Evolutionary conservation across 805 yeast genomes (phyloP).

Genomic region (Millerozyma miso): DNA sequence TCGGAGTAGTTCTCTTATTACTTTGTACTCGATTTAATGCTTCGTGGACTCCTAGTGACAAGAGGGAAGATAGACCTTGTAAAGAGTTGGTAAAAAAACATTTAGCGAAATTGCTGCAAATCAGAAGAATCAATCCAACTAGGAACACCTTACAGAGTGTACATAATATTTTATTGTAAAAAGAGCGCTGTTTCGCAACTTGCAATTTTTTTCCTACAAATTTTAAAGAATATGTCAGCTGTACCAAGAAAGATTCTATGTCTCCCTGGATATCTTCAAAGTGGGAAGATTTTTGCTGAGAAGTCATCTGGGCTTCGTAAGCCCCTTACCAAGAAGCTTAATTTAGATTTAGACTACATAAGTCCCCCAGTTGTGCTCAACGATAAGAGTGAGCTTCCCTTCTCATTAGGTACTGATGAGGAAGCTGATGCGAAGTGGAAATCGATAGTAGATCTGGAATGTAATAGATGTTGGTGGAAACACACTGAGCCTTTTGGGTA

Average conservation of each 20-base stretch:
- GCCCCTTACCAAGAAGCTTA: conserved; percentile 21
- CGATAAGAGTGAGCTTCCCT: conserved; percentile 24
- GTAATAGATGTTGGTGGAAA: conserved; percentile 38
- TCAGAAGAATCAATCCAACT: conserved; percentile 64
- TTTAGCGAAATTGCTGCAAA: conserved; percentile 45
- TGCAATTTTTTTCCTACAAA: not conserved
- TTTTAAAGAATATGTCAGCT: conserved; percentile 1
- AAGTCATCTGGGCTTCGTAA: conserved; percentile 30
- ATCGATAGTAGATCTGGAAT: conserved; percentile 19
- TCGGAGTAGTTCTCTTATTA: conserved; percentile 53
- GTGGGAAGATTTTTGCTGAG: conserved; percentile 28
- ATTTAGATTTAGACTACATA: conserved; percentile 27
- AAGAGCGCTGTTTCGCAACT: not conserved
- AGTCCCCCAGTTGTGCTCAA: conserved; percentile 28
- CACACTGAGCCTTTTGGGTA: conserved; percentile 16
- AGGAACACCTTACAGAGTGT: conserved; percentile 73
- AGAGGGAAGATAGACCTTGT: conserved; percentile 18
- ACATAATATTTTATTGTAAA: conserved; percentile 34
- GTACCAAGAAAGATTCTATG: conserved; percentile 16
- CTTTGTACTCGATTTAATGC: conserved; percentile 44
- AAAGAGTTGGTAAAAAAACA: conserved; percentile 56
- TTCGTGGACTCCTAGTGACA: conserved; percentile 31
- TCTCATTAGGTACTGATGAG: conserved; percentile 20
- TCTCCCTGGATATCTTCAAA: conserved; percentile 38
- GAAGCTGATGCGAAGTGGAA: conserved; percentile 29